phyloP scores from a whole-genome alignment of 2,329 filamentous ascomycete genomes.

The Remersonia thermophila region DNA sequence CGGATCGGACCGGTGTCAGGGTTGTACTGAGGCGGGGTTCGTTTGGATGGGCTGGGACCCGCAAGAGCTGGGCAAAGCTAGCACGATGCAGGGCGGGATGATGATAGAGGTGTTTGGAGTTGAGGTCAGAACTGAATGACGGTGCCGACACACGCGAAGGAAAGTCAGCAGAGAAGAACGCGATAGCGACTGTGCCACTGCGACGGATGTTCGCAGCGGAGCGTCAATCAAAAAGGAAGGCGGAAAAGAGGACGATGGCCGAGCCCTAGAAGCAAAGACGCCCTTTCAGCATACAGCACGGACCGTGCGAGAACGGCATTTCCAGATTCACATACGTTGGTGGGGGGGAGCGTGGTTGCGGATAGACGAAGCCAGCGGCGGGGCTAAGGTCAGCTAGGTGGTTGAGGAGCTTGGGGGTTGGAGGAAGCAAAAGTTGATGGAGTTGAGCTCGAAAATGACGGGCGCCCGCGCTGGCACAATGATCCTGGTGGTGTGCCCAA shows the following conservation, averaged over 20 bases:
- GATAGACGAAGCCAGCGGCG: slow-evolving; percentile 5
- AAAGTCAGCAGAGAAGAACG: slow-evolving; percentile 6
- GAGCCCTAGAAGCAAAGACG: slow-evolving; percentile 4
- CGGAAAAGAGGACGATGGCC: slow-evolving; percentile 5
- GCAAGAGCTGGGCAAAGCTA: slow-evolving; percentile 7
- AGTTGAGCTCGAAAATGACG: slow-evolving; percentile 9
- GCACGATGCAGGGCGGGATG: slow-evolving; percentile 7
- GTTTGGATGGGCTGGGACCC: slow-evolving; percentile 5
- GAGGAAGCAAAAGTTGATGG: slow-evolving; percentile 6
- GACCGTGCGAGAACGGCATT: too few species aligned
- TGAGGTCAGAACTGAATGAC: too few species aligned
- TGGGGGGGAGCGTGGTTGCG: slow-evolving; percentile 2
- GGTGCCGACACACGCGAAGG: neutral
- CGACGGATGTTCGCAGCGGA: slow-evolving; percentile 4
- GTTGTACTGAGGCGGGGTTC: slow-evolving; percentile 12
- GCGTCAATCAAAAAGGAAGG: slow-evolving; percentile 7
- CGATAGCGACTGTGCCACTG: slow-evolving; percentile 10
- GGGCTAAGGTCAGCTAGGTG: slow-evolving; percentile 2
- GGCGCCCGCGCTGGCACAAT: slow-evolving; percentile 16
- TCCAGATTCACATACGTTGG: slow-evolving; percentile 6
- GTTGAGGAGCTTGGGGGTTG: slow-evolving; percentile 8
- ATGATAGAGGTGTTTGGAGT: neutral
- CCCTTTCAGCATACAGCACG: slow-evolving; percentile 1
- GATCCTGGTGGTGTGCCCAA: slow-evolving; percentile 13
- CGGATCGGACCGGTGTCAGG: slow-evolving; percentile 6